These are phyloP conservation scores for Metarhizium sp. DNA, from an alignment of 2,329 filamentous ascomycete genomes.

Conservation along the genomic window DNA sequence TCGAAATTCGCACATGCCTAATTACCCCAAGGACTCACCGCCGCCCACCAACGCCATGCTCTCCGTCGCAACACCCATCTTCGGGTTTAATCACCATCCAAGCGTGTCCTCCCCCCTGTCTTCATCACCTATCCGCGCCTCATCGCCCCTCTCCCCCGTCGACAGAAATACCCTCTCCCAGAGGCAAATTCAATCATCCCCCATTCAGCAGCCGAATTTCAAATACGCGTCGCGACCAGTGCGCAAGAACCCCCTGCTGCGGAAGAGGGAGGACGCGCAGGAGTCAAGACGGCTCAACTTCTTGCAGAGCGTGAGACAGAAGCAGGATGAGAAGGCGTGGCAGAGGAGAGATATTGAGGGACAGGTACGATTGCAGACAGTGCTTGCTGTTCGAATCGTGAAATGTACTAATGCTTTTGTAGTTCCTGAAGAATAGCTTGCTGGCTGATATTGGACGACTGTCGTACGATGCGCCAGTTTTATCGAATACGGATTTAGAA, in stretches of 20 bases:
- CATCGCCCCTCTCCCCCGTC: slow-evolving; percentile 35
- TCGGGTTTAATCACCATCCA: slow-evolving; percentile 38
- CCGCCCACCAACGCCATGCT: slow-evolving; percentile 24
- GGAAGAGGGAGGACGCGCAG: slow-evolving; percentile 50
- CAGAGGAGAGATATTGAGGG: slow-evolving; percentile 54
- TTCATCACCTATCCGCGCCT: slow-evolving; percentile 47
- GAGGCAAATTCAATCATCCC: slow-evolving; percentile 36
- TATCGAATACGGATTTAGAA: slow-evolving; percentile 43
- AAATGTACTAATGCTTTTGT: not conserved
- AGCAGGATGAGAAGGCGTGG: slow-evolving; percentile 50
- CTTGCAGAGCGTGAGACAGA: slow-evolving; percentile 54
- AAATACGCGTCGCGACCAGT: slow-evolving; percentile 45
- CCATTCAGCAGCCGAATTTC: slow-evolving; percentile 30
- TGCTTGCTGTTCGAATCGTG: not conserved
- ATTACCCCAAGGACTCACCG: not conserved
- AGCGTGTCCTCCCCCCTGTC: slow-evolving; percentile 46
- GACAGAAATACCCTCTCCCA: slow-evolving; percentile 31
- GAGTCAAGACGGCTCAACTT: slow-evolving; percentile 60
- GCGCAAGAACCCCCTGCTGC: slow-evolving; percentile 55
- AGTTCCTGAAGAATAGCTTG: slow-evolving; percentile 28
- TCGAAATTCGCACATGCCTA: not conserved
- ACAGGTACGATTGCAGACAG: slow-evolving; percentile 18
- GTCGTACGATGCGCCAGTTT: slow-evolving; percentile 23
- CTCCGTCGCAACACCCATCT: slow-evolving; percentile 31
- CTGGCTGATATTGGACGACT: slow-evolving; percentile 23